Percentiles rank a stretch among this genome's conserved stretches.
These are phyloP conservation scores for Drechslera avenae DNA, from an alignment of 2,329 filamentous ascomycete genomes.

Conservation along the genomic window DNA sequence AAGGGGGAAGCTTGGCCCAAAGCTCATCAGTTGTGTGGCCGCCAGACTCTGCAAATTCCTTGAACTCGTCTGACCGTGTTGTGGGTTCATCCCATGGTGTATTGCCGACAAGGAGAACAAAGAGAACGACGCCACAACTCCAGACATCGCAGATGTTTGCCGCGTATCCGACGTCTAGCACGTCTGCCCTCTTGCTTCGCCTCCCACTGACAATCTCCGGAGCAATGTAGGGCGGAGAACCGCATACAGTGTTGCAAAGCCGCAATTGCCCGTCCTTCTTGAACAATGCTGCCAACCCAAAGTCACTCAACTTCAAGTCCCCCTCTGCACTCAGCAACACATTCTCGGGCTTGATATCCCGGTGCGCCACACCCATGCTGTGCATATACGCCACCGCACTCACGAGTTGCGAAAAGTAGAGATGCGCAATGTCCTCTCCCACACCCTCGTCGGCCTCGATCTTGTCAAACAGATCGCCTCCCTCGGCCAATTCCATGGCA, in stretches of 20 bases:
- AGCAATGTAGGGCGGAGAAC: constrained; percentile 95
- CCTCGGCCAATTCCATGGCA: constrained; percentile 95
- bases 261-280: constrained; percentile 85
- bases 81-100: constrained; percentile 98
- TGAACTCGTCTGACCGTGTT: constrained; percentile 82
- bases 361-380: constrained; percentile 90
- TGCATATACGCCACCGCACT: constrained; percentile 94
- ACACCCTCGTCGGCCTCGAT: constrained; percentile 97
- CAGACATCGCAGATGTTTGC: constrained; percentile 90
- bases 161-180: constrained; percentile 65
- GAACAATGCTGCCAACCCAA: constrained; percentile 93
- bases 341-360: constrained; percentile 80
- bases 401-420: constrained; percentile 93
- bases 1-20: constrained; percentile 77
- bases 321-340: constrained; percentile 85
- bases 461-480: constrained; percentile 97
- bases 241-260: constrained; percentile 85
- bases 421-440: constrained; percentile 90
- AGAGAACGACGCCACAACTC: constrained; percentile 98
- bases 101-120: constrained; percentile 92
- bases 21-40: constrained; percentile 84
- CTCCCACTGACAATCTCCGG: constrained; percentile 76
- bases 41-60: constrained; percentile 79
- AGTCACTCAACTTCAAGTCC: constrained; percentile 92
- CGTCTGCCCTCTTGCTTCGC: constrained; percentile 53